Percentiles rank a stretch among this genome's conserved stretches.
Evolutionary conservation across 2,329 filamentous ascomycete genomes (phyloP).

Genomic region (Akanthomyces muscarius): DNA sequence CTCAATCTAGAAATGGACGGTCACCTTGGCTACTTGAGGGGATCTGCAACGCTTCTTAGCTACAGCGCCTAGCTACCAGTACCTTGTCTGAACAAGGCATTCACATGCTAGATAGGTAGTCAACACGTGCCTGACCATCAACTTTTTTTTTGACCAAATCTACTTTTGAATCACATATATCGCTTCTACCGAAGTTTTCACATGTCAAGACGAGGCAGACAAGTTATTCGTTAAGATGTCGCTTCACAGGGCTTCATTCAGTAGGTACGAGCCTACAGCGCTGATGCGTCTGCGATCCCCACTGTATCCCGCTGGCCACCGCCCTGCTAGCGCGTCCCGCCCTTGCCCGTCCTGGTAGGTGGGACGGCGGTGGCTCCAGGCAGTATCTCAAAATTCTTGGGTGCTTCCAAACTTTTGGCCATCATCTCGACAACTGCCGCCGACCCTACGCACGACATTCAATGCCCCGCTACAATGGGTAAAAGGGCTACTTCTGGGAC

Average conservation of each 20-base stretch:
- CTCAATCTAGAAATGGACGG: background rate
- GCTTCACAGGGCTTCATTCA: no score
- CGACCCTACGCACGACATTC: background rate
- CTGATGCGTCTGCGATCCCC: background rate
- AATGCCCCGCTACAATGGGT: conserved; percentile 33
- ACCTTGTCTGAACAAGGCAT: background rate
- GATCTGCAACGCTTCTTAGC: background rate
- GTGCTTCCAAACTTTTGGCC: conserved; percentile 18
- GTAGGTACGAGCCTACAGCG: background rate
- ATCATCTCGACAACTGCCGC: background rate
- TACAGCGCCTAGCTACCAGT: background rate
- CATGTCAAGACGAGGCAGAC: no score
- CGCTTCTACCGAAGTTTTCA: no score
- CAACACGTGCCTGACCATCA: no score
- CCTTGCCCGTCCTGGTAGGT: conserved; percentile 23
- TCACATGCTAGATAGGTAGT: background rate
- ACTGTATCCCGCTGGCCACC: background rate
- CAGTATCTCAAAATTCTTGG: conserved; percentile 36
- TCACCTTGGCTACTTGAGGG: background rate
- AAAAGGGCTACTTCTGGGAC: conserved; percentile 39
- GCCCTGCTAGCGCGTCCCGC: background rate
- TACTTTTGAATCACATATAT: no score
- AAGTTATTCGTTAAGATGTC: no score
- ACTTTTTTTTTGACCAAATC: no score
- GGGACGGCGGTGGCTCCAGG: conserved; percentile 30